Conservation (phyloP, 2,329 filamentous ascomycete species). For the Hymenoscyphus occultus region DNA sequence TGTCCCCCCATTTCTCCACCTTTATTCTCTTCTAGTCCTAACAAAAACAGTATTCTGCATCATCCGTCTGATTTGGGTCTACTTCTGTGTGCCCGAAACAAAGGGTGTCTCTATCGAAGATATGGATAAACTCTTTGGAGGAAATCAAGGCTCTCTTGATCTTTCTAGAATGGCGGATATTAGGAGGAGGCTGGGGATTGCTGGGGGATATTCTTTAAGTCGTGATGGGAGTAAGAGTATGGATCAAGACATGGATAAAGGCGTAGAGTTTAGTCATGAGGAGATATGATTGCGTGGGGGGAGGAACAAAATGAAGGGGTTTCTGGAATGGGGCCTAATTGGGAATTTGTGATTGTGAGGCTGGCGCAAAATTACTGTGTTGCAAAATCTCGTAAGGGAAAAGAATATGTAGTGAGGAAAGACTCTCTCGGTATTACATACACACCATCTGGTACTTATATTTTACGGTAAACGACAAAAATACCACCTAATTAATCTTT, state of each 20-base stretch:
- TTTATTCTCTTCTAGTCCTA: constrained; percentile 34
- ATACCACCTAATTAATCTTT: too few species aligned
- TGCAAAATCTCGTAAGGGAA: too few species aligned
- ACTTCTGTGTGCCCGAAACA: constrained; percentile 49
- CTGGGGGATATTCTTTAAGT: neutral
- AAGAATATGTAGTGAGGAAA: too few species aligned
- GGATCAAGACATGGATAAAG: neutral
- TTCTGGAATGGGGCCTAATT: neutral
- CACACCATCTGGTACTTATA: too few species aligned
- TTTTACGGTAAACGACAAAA: too few species aligned
- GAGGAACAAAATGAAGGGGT: too few species aligned
- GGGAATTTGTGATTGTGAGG: too few species aligned
- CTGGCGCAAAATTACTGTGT: too few species aligned
- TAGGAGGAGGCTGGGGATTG: constrained; percentile 22
- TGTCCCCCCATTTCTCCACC: constrained; percentile 31
- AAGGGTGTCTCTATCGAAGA: constrained; percentile 49
- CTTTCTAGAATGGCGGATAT: constrained; percentile 27
- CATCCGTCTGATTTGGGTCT: constrained; percentile 35
- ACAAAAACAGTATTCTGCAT: constrained; percentile 50
- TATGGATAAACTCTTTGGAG: constrained; percentile 48
- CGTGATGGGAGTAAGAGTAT: neutral
- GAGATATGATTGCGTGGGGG: too few species aligned
- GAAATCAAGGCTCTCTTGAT: constrained; percentile 37
- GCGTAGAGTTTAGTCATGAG: neutral
- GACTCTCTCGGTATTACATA: too few species aligned